Base-by-base conservation (phyloP, 1,284 basidiomycete genomes). In the Waitea zeae region DNA sequence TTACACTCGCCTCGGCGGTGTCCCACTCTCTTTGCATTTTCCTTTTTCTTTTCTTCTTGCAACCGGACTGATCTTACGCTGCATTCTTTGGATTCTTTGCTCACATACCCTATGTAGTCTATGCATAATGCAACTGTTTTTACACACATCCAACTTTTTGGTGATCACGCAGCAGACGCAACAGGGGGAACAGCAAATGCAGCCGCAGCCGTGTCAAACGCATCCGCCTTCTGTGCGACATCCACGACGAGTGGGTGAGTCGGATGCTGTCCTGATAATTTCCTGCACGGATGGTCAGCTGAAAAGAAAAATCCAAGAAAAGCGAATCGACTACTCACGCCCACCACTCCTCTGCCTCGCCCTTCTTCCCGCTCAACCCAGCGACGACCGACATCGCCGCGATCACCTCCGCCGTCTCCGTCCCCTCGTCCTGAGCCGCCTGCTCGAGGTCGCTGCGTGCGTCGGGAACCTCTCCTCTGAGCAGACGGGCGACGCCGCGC, bases 361-460 rank as follows among this genome's bases (percentile, higher is more conserved):
- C 47, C 46, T 65, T 71, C 50, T 73, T 70, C 12, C 64, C 57
- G 3, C 66, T 70, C 18, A 89, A 55, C 9, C 75, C 70, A 1
- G 69, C 59, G 1, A 71, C 79, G 26, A 86, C 79, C 3, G 66
- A 61, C 48, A 64, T 60, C 2, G 71, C 80, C 12, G 78, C 79
- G 27, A 84, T 58, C 4, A 84, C 68, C 49, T 87, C 80, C 33
- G 65, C 60, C 43, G 79, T 67, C 38, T 57, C 60, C 39, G n/a
- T n/a, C n/a, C n/a, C n/a, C n/a, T 68, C 62, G 45, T 70, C 65
- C 40, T 67, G 59, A 32, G 78, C 51, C 1, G 86, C 81, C 51
- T 93, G 84, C 39, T 77, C 70, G 30, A 92, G 58, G 49, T 92
- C 88, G 7, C 80, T 86, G 49, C 77, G 74, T 6, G 88, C 88